Conservation (phyloP, 2,329 filamentous ascomycete genomes). For the Microsporum ferrugineum region DNA sequence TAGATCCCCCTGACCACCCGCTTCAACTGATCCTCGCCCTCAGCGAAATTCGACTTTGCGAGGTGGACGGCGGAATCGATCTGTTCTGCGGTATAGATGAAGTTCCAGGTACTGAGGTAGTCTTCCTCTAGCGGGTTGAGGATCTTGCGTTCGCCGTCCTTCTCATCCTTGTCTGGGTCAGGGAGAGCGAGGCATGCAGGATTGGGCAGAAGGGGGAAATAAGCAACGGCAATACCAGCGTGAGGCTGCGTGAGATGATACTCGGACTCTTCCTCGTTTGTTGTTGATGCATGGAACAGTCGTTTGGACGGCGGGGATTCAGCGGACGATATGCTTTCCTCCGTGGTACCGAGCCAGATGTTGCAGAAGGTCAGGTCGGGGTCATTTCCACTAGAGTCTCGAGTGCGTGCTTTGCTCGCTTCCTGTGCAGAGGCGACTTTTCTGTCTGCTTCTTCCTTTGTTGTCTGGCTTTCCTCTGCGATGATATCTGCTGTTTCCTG, state of each 20-base stretch:
- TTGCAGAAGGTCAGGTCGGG: constrained; percentile 75
- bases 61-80: constrained; percentile 74
- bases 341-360: constrained; percentile 70
- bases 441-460: constrained; percentile 48
- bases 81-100: constrained; percentile 84
- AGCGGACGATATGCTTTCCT: constrained; percentile 52
- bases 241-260: constrained; percentile 63
- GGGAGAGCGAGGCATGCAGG: constrained; percentile 31
- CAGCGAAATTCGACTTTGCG: constrained; percentile 74
- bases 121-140: constrained; percentile 76
- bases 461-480: constrained; percentile 53
- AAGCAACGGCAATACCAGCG: constrained; percentile 79
- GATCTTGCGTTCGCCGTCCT: constrained; percentile 36
- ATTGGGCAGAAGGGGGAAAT: constrained; percentile 82
- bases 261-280: constrained; percentile 51
- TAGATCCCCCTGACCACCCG: constrained; percentile 78
- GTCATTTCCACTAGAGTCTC: constrained; percentile 5
- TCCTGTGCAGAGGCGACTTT: constrained; percentile 52
- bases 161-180: constrained; percentile 14
- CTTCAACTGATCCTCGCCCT: constrained; percentile 67
- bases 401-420: constrained; percentile 19
- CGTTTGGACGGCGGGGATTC: constrained; percentile 45
- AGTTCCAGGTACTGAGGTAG: constrained; percentile 95
- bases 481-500: constrained; percentile 54
- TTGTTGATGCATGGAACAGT: constrained; percentile 31